These are phyloP conservation scores for Leishmania tarentolae DNA, from an alignment of 208 protist species.

Conservation along the genomic window DNA sequence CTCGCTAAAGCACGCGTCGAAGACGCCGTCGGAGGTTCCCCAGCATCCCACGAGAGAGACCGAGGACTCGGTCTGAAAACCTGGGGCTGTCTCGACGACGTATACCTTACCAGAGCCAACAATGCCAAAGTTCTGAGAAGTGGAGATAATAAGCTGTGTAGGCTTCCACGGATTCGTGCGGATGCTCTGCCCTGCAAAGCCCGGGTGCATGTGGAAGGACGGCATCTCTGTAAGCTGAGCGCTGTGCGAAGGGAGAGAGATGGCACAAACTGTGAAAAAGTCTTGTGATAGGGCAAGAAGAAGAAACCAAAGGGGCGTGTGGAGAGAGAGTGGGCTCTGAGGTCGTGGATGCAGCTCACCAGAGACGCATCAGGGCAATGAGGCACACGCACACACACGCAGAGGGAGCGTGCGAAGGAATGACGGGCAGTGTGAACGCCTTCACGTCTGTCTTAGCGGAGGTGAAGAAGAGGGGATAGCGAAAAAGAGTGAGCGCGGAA, in stretches of 20 bases:
- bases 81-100: slow-evolving; percentile 70
- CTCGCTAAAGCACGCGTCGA: slow-evolving; percentile 89
- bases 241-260: background rate
- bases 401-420: too few relatives aligned
- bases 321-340: background rate
- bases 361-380: background rate
- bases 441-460: background rate
- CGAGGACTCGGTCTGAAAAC: slow-evolving; percentile 49
- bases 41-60: slow-evolving; percentile 76
- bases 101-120: slow-evolving; percentile 90
- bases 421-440: background rate
- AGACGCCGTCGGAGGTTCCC: slow-evolving; percentile 84
- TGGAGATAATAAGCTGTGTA: slow-evolving; percentile 74
- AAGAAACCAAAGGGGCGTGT: background rate
- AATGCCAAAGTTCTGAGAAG: slow-evolving; percentile 87
- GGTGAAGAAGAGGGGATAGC: background rate
- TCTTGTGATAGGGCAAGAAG: background rate
- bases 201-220: slow-evolving; percentile 84
- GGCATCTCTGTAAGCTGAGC: slow-evolving; percentile 50
- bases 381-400: background rate
- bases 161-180: slow-evolving; percentile 87
- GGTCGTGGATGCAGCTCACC: background rate
- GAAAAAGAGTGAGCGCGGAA: background rate
- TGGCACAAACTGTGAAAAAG: background rate
- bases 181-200: slow-evolving; percentile 82